These are phyloP conservation scores for Ceratocystis alfenasii DNA, from an alignment of 2,329 filamentous ascomycete species.

Conservation along the genomic window DNA sequence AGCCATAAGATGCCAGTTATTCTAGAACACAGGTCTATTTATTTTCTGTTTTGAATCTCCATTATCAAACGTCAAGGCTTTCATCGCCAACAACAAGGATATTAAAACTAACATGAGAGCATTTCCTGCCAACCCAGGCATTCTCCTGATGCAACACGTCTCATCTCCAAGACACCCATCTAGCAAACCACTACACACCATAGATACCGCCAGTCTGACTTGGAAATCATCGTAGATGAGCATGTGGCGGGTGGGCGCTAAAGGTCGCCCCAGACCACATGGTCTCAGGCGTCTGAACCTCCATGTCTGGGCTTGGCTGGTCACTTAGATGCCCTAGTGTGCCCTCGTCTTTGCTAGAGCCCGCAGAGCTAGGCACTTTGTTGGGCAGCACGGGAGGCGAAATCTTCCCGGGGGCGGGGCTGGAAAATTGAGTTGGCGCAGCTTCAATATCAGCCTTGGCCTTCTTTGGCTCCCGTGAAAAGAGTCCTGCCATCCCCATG, in stretches of 20 bases:
- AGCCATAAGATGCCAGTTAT: too few relatives aligned
- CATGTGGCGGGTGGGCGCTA: background rate
- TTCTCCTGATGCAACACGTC: too few relatives aligned
- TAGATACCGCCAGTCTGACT: background rate
- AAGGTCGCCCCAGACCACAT: background rate
- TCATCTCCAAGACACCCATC: too few relatives aligned
- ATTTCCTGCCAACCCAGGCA: background rate
- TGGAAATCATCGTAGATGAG: background rate
- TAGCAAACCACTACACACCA: background rate
- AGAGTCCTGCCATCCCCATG: conserved; percentile 47
- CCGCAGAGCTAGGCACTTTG: background rate
- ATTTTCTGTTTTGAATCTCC: background rate
- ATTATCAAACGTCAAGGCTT: background rate
- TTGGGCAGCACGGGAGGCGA: background rate
- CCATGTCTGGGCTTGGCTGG: background rate
- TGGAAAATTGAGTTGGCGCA: background rate
- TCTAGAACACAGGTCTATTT: background rate
- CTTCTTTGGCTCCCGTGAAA: conserved; percentile 27
- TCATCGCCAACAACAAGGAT: background rate
- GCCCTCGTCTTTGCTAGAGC: background rate
- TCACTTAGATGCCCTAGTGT: background rate
- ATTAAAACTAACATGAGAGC: background rate
- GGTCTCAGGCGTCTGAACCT: background rate
- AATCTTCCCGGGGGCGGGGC: background rate
- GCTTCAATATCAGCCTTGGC: conserved; percentile 27